Conservation (phyloP, 495 filamentous ascomycete species). For the Coniosporium apollinis region DNA sequence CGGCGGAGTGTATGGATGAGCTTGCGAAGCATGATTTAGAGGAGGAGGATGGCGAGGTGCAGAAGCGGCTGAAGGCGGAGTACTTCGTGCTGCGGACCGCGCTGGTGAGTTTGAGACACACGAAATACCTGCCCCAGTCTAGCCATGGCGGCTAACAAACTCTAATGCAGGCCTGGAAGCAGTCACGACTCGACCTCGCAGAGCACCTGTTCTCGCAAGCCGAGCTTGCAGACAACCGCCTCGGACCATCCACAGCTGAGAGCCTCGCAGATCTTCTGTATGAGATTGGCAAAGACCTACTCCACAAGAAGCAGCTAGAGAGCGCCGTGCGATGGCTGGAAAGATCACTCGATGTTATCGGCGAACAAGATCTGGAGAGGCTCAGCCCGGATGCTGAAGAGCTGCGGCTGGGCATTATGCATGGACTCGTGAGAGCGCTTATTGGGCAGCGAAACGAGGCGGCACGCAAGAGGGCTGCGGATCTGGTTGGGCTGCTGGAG, state of each 20-base stretch:
- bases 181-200: conserved; percentile 53
- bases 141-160: too few relatives aligned
- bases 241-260: conserved; percentile 39
- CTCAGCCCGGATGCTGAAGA: conserved; percentile 44
- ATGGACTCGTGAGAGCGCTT: conserved; percentile 35
- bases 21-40: conserved; percentile 28
- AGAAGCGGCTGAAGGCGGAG: conserved; percentile 34
- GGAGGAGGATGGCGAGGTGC: conserved; percentile 14
- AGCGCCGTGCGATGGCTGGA: conserved; percentile 58
- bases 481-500: conserved; percentile 40
- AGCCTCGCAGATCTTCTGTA: conserved; percentile 54
- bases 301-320: conserved; percentile 32
- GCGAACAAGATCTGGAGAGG: conserved; percentile 34
- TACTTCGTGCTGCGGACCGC: conserved; percentile 55
- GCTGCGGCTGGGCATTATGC: conserved; percentile 47
- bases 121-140: too few relatives aligned
- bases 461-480: conserved; percentile 33
- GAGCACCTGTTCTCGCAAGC: conserved; percentile 58
- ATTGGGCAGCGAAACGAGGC: conserved; percentile 27
- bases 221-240: conserved; percentile 19
- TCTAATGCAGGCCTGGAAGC: conserved; percentile 46
- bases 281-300: conserved; percentile 49
- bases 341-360: conserved; percentile 43
- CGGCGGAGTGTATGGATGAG: conserved; percentile 42
- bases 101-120: too few relatives aligned